Evolutionary conservation across 1,284 basidiomycete genomes (phyloP).

Genomic region (Trametes versicolor): DNA sequence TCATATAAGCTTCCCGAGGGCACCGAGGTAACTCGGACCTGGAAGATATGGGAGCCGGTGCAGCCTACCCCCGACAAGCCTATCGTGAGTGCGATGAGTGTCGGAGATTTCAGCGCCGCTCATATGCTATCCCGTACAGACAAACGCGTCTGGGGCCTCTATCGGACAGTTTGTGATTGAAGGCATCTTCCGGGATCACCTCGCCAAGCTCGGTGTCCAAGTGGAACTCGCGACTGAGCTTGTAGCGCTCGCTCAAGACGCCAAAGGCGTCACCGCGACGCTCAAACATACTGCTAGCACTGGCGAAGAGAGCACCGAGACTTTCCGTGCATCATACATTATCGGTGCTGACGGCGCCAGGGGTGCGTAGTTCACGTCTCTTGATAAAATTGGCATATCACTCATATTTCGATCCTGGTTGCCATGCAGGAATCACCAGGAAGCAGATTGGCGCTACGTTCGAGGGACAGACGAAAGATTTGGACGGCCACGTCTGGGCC

Average conservation of each 20-base stretch:
- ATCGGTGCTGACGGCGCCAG: slow-evolving; percentile 51
- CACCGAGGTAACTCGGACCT: slow-evolving; percentile 23
- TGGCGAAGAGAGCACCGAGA: slow-evolving; percentile 21
- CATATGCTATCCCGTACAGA: neutral
- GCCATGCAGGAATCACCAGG: slow-evolving; percentile 40
- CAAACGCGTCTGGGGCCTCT: neutral
- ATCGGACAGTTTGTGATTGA: slow-evolving; percentile 42
- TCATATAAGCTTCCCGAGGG: slow-evolving; percentile 35
- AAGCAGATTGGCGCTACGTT: slow-evolving; percentile 45
- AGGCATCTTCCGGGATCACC: slow-evolving; percentile 43
- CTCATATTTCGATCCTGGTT: neutral
- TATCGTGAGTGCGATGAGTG: slow-evolving; percentile 28
- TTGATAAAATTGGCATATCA: neutral
- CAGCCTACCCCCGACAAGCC: slow-evolving; percentile 35
- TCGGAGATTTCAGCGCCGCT: too few species aligned
- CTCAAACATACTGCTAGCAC: slow-evolving; percentile 15
- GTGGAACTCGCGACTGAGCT: slow-evolving; percentile 47
- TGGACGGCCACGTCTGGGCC: slow-evolving; percentile 42
- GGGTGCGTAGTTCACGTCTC: slow-evolving; percentile 34
- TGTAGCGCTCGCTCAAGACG: slow-evolving; percentile 38
- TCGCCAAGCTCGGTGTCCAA: slow-evolving; percentile 37
- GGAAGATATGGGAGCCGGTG: slow-evolving; percentile 19
- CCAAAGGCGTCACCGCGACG: slow-evolving; percentile 36
- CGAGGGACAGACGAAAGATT: slow-evolving; percentile 45
- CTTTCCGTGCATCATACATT: slow-evolving; percentile 39